A percentile compares a stretch with the other conserved stretches of the same genome.
Conservation (phyloP, 2,329 filamentous ascomycete species). For the Plenodomus tracheiphilus region DNA sequence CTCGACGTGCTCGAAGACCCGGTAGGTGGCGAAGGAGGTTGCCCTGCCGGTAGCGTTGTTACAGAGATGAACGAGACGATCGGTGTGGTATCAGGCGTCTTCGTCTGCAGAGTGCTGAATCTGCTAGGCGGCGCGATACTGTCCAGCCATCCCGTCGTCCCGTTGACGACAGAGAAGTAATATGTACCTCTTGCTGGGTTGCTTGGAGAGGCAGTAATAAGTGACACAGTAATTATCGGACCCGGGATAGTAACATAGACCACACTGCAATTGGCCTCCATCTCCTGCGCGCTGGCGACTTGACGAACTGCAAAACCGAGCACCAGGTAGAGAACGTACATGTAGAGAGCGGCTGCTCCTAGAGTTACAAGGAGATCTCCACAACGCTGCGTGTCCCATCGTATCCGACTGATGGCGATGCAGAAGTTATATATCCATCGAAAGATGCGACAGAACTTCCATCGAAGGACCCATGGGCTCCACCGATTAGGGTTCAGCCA, state of each 20-base stretch:
- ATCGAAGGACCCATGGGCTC: background rate
- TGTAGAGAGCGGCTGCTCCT: constrained; percentile 5
- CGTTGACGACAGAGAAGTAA: constrained; percentile 39
- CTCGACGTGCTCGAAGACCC: background rate
- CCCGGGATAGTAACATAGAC: constrained; percentile 40
- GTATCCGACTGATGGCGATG: constrained; percentile 10
- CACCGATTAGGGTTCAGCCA: background rate
- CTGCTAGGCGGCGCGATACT: constrained; percentile 33
- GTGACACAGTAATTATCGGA: constrained; percentile 38
- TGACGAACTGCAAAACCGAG: constrained; percentile 27
- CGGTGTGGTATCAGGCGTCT: constrained; percentile 3
- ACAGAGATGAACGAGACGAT: constrained; percentile 3
- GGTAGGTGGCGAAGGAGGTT: background rate
- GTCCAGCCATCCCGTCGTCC: constrained; percentile 38
- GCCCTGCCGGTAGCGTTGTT: constrained; percentile 1
- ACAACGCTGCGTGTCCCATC: constrained; percentile 5
- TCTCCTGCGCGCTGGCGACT: constrained; percentile 27
- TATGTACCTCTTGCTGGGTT: constrained; percentile 35
- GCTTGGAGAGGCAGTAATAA: constrained; percentile 26
- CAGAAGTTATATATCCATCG: constrained; percentile 15
- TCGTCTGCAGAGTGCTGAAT: constrained; percentile 12
- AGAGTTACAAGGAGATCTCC: constrained; percentile 22
- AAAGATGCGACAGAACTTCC: constrained; percentile 28
- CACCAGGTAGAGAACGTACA: constrained; percentile 20
- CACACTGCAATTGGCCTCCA: constrained; percentile 32